These are phyloP conservation scores for Amaranthus cruentus DNA, from an alignment of 148 eudicot genomes.

Conservation along the genomic window DNA sequence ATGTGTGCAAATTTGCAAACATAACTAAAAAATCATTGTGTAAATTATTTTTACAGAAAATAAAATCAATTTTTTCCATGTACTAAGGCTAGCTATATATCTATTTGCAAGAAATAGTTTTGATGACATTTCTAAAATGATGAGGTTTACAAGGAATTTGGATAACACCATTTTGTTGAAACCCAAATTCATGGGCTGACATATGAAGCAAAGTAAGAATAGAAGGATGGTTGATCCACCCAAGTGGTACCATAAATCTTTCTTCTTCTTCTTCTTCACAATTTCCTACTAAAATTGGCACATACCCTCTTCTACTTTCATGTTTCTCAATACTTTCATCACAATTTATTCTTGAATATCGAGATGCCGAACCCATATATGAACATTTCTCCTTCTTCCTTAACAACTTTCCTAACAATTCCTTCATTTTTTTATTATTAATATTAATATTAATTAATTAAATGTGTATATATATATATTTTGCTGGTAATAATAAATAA, in stretches of 20 bases:
- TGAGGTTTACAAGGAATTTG: constrained; percentile 12
- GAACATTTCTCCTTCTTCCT: constrained; percentile 16
- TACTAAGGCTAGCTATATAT: too few species aligned
- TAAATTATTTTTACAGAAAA: too few species aligned
- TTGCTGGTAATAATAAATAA: too few species aligned
- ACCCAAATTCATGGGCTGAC: constrained; percentile 10
- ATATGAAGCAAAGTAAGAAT: constrained; percentile 13
- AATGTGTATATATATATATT: too few species aligned
- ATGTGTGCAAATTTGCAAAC: too few species aligned
- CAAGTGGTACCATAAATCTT: constrained; percentile 18
- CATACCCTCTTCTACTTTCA: constrained; percentile 1
- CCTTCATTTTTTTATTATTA: neutral
- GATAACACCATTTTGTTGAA: constrained; percentile 13
- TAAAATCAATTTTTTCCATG: too few species aligned
- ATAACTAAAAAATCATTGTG: too few species aligned
- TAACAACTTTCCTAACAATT: constrained; percentile 15
- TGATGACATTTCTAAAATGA: constrained; percentile 8
- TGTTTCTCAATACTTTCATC: too few species aligned
- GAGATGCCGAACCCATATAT: neutral
- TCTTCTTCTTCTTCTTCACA: constrained; percentile 8
- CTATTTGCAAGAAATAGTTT: neutral
- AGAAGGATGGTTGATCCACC: constrained; percentile 14
- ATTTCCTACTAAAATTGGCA: constrained; percentile 15
- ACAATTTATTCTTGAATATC: constrained; percentile 1
- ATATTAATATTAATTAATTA: too few species aligned